Evolutionary conservation across 2,329 filamentous ascomycete genomes (phyloP).

Genomic region (Alternaria longipes): DNA sequence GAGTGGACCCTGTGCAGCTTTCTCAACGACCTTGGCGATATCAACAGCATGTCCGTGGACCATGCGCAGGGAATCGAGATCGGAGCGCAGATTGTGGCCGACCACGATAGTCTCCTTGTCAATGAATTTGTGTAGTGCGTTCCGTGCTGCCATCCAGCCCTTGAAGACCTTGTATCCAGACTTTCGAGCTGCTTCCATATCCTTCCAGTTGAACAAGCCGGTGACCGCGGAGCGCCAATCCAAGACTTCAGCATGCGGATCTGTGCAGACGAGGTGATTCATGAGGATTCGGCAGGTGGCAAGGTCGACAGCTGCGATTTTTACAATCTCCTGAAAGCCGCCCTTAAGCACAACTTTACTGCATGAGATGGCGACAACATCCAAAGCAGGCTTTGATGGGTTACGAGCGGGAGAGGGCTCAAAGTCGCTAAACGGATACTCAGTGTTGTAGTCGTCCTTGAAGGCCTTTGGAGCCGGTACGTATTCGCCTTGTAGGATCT

Average conservation of each 20-base stretch:
- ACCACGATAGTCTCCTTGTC: slow-evolving; percentile 48
- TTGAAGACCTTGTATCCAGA: slow-evolving; percentile 45
- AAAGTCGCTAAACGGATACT: slow-evolving; percentile 34
- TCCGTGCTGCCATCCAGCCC: slow-evolving; percentile 44
- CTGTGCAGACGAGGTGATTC: slow-evolving; percentile 43
- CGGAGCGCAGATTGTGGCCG: slow-evolving; percentile 45
- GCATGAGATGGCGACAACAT: slow-evolving; percentile 38
- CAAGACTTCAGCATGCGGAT: slow-evolving; percentile 28
- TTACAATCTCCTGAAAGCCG: slow-evolving; percentile 39
- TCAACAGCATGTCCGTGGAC: slow-evolving; percentile 48
- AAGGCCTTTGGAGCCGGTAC: slow-evolving; percentile 39
- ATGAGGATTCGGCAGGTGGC: slow-evolving; percentile 43
- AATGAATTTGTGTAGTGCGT: slow-evolving; percentile 41
- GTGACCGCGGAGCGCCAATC: slow-evolving; percentile 40
- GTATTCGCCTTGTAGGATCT: slow-evolving; percentile 38
- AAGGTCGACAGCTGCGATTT: slow-evolving; percentile 46
- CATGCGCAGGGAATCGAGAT: slow-evolving; percentile 47
- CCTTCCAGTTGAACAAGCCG: slow-evolving; percentile 32
- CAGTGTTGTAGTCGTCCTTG: slow-evolving; percentile 26
- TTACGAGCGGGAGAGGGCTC: slow-evolving; percentile 27
- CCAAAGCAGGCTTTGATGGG: slow-evolving; percentile 21
- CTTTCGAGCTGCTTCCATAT: slow-evolving; percentile 39
- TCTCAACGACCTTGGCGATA: slow-evolving; percentile 42
- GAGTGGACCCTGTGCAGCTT: slow-evolving; percentile 44
- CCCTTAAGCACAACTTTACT: slow-evolving; percentile 39